These are phyloP conservation scores for Lizonia empirigonia DNA, from an alignment of 2,329 filamentous ascomycete genomes.

Conservation along the genomic window DNA sequence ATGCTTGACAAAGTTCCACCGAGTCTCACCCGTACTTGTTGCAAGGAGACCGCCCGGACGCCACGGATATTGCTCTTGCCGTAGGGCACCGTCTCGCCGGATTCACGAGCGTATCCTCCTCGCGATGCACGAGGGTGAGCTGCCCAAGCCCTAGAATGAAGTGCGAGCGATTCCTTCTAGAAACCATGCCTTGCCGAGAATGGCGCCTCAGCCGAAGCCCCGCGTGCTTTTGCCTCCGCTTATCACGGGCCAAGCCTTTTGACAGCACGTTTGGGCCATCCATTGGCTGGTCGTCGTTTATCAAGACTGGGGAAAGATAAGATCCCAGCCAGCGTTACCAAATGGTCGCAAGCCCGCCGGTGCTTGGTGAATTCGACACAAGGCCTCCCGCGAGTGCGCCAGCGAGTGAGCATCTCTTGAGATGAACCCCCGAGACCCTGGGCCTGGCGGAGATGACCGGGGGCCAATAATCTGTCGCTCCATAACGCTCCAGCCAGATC, in stretches of 20 bases:
- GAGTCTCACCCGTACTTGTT: not conserved
- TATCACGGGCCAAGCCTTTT: constrained; percentile 35
- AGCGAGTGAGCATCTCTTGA: constrained; percentile 31
- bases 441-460: constrained; percentile 41
- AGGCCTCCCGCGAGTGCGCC: constrained; percentile 16
- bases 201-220: constrained; percentile 44
- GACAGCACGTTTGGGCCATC: constrained; percentile 21
- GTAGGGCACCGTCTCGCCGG: constrained; percentile 1
- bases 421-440: constrained; percentile 20
- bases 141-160: constrained; percentile 30
- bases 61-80: constrained; percentile 3
- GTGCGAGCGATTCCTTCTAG: constrained; percentile 32
- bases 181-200: constrained; percentile 37
- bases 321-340: constrained; percentile 31
- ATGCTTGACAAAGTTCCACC: not conserved
- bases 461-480: constrained; percentile 31
- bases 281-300: constrained; percentile 27
- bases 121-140: constrained; percentile 23
- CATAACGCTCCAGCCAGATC: constrained; percentile 28
- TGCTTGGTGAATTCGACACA: constrained; percentile 26
- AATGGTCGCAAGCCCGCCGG: constrained; percentile 26
- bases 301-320: constrained; percentile 43
- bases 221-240: constrained; percentile 44
- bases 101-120: constrained; percentile 3
- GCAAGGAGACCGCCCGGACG: too few relatives aligned